Conservation (phyloP, 176 grass and related monocot species). For the Oryza glaberrima region DNA sequence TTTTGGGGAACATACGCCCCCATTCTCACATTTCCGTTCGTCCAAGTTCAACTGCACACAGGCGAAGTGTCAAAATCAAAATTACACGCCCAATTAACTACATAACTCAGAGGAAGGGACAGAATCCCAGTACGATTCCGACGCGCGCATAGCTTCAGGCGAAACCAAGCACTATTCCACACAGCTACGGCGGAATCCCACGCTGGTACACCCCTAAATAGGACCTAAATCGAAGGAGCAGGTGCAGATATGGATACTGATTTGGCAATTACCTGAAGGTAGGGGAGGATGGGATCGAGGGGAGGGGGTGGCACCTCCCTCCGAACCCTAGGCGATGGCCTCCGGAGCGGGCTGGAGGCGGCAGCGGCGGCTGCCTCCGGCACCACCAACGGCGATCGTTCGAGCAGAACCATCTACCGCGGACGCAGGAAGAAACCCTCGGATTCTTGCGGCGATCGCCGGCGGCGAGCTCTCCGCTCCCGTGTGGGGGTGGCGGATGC, state of each 20-base stretch:
- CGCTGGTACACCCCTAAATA: neutral
- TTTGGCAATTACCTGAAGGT: constrained; percentile 51
- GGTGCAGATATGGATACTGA: neutral
- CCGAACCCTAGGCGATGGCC: constrained; percentile 39
- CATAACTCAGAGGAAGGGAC: neutral
- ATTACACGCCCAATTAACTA: neutral
- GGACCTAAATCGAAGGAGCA: neutral
- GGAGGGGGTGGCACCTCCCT: constrained; percentile 12
- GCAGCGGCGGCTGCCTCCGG: neutral
- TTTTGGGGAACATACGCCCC: neutral
- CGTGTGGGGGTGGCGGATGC: no score
- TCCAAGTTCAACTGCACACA: constrained; percentile 1
- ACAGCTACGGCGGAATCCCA: neutral
- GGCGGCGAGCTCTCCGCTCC: no score
- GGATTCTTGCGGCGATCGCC: neutral
- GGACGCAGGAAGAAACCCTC: neutral
- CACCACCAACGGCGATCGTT: constrained; percentile 31
- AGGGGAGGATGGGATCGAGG: constrained; percentile 73
- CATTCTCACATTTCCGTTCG: neutral
- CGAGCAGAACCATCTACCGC: constrained; percentile 43
- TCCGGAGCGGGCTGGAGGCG: constrained; percentile 33
- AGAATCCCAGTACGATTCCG: neutral
- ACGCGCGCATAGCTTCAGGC: neutral
- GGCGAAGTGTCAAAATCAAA: constrained; percentile 1
- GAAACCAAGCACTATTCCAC: neutral